Evolutionary conservation across 2,329 filamentous ascomycete species (phyloP).

Genomic region (Phaeosphaeria sp.): DNA sequence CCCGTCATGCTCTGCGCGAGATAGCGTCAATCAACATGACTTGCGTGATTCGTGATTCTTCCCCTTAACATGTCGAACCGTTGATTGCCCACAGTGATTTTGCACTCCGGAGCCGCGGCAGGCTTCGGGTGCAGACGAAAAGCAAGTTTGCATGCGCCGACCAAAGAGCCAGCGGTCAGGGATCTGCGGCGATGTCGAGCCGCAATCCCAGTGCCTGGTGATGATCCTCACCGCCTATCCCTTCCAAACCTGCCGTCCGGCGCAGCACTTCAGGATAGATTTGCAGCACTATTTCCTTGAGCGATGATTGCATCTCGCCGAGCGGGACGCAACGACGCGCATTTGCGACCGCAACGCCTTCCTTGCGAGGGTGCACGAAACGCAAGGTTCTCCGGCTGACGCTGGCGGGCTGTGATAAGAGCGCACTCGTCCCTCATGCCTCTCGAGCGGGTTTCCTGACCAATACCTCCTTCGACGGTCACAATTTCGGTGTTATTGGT

Average conservation of each 20-base stretch:
- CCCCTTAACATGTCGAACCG: constrained; percentile 5
- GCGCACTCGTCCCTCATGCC: constrained; percentile 38
- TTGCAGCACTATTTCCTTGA: constrained; percentile 22
- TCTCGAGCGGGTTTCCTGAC: constrained; percentile 25
- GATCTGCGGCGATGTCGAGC: constrained; percentile 28
- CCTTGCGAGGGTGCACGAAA: constrained; percentile 20
- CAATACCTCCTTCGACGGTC: constrained; percentile 41
- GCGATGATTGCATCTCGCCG: constrained; percentile 33
- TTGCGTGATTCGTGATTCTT: constrained; percentile 22
- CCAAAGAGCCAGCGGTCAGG: constrained; percentile 14
- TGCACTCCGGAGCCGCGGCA: constrained; percentile 6
- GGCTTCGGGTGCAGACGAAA: constrained; percentile 18
- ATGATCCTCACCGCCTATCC: constrained; percentile 19
- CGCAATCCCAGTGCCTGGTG: constrained; percentile 21
- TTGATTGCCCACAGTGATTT: constrained; percentile 5
- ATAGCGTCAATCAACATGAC: constrained; percentile 32
- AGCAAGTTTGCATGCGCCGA: constrained; percentile 15
- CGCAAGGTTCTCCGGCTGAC: constrained; percentile 20
- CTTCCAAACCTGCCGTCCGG: constrained; percentile 31
- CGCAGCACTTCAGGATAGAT: constrained; percentile 33
- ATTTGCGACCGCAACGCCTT: constrained; percentile 24
- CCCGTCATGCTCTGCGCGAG: constrained; percentile 18
- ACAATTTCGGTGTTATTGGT: constrained; percentile 22
- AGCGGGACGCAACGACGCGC: constrained; percentile 20
- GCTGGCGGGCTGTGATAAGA: constrained; percentile 41